These are phyloP conservation scores for Orbilia javanica DNA, from an alignment of 2,329 filamentous ascomycete species.

Conservation along the genomic window DNA sequence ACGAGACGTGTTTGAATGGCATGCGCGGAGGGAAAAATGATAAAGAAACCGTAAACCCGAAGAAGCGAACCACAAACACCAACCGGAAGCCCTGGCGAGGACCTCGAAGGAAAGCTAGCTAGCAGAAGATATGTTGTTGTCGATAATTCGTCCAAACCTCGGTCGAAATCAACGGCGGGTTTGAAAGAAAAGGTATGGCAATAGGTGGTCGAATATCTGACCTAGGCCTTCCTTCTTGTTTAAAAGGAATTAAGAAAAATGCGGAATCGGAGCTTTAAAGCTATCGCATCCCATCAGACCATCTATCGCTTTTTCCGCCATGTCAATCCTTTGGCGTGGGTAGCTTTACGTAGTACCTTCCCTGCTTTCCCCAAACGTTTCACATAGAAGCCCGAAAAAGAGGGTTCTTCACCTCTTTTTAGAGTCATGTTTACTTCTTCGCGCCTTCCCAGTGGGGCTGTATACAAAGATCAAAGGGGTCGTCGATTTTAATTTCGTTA, in stretches of 20 bases:
- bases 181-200: neutral
- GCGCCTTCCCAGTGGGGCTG: constrained; percentile 35
- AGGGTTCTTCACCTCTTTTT: constrained; percentile 29
- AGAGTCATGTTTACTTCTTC: constrained; percentile 41
- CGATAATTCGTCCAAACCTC: constrained; percentile 13
- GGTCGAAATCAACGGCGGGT: neutral
- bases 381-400: constrained; percentile 35
- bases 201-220: neutral
- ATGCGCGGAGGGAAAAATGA: neutral
- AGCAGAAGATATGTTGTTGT: neutral
- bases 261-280: constrained; percentile 21
- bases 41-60: constrained; percentile 7
- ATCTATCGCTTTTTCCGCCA: constrained; percentile 29
- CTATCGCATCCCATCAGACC: constrained; percentile 25
- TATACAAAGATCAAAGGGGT: constrained; percentile 3
- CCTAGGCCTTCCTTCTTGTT: neutral
- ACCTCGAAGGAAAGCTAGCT: neutral
- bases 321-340: constrained; percentile 48
- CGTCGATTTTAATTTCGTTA: neutral
- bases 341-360: constrained; percentile 28
- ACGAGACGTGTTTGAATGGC: constrained; percentile 30
- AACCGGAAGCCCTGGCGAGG: constrained; percentile 18
- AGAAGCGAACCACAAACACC: neutral
- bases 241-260: neutral
- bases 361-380: constrained; percentile 51